A percentile compares a stretch with the other conserved stretches of the same genome.
Evolutionary conservation across 169 alveolate species (phyloP).

Genomic region (Cryptosporidium ryanae): DNA sequence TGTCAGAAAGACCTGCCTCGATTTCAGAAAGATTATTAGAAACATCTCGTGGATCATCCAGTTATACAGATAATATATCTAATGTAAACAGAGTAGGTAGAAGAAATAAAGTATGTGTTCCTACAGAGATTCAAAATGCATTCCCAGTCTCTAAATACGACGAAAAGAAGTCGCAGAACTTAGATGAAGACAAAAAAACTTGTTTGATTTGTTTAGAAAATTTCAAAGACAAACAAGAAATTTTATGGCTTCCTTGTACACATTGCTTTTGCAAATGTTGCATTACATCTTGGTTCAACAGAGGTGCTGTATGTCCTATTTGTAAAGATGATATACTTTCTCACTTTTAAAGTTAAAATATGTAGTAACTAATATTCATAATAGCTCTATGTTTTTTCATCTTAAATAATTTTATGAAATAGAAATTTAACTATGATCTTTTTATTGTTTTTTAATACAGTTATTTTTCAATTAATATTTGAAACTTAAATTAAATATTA

Average conservation of each 20-base stretch:
- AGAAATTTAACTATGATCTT: not conserved
- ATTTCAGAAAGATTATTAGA: no score
- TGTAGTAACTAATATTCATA: not conserved
- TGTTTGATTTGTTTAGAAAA: conserved; percentile 81
- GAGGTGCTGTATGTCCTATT: conserved; percentile 81
- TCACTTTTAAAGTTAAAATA: conserved; percentile 25
- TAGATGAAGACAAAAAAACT: conserved; percentile 62
- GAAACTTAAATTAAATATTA: not conserved
- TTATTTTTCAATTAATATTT: not conserved
- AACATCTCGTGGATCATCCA: no score
- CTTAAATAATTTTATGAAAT: not conserved
- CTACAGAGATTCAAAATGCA: conserved; percentile 24
- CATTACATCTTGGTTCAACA: conserved; percentile 78
- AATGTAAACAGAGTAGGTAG: not conserved
- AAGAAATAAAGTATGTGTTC: conserved; percentile 15
- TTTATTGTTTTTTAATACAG: not conserved
- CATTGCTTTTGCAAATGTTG: conserved; percentile 81
- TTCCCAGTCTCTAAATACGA: conserved; percentile 50
- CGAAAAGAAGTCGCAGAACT: conserved; percentile 35
- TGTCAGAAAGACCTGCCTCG: no score
- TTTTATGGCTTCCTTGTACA: conserved; percentile 79
- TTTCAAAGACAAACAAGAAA: conserved; percentile 76
- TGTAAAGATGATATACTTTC: conserved; percentile 79
- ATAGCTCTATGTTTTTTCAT: not conserved
- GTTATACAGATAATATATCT: no score